phyloP scores from a whole-genome alignment of 805 yeast genomes.

The Cyberlindnera galapagoensis region DNA sequence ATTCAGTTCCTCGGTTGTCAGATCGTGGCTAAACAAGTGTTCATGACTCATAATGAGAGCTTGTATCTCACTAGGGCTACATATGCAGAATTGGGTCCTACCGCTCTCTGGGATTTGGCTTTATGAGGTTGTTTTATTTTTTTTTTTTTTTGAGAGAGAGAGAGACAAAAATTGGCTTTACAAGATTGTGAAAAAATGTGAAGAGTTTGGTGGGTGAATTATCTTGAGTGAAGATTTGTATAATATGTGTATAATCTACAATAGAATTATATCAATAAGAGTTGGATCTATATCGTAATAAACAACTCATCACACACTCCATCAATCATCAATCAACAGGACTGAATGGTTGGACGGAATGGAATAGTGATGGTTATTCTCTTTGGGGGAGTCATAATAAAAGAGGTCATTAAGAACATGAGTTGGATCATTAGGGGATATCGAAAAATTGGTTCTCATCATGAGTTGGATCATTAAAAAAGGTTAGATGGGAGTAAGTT shows the following conservation, averaged over 20 bases:
- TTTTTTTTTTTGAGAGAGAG: background rate
- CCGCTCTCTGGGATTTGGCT: slow-evolving; percentile 66
- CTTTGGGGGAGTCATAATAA: slow-evolving; percentile 1
- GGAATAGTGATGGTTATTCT: background rate
- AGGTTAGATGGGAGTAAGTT: background rate
- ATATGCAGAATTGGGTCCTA: slow-evolving; percentile 77
- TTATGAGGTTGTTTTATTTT: slow-evolving; percentile 19
- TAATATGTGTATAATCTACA: too few species aligned
- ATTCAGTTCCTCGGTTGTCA: slow-evolving; percentile 80
- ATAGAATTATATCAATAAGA: background rate
- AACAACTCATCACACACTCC: too few species aligned
- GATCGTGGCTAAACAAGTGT: slow-evolving; percentile 80
- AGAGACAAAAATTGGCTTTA: too few species aligned
- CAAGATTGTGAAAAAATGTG: too few species aligned
- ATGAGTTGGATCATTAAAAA: slow-evolving; percentile 3
- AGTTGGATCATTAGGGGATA: slow-evolving; percentile 3
- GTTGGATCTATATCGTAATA: background rate
- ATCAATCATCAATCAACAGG: too few species aligned
- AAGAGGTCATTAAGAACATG: slow-evolving; percentile 1
- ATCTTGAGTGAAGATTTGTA: too few species aligned
- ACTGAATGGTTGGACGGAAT: slow-evolving; percentile 2
- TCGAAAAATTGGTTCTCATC: background rate
- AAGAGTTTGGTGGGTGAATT: too few species aligned
- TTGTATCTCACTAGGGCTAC: slow-evolving; percentile 62
- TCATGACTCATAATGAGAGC: slow-evolving; percentile 52